phyloP scores from a whole-genome alignment of 2,329 filamentous ascomycete species.

The Plectosphaerella sp. region DNA sequence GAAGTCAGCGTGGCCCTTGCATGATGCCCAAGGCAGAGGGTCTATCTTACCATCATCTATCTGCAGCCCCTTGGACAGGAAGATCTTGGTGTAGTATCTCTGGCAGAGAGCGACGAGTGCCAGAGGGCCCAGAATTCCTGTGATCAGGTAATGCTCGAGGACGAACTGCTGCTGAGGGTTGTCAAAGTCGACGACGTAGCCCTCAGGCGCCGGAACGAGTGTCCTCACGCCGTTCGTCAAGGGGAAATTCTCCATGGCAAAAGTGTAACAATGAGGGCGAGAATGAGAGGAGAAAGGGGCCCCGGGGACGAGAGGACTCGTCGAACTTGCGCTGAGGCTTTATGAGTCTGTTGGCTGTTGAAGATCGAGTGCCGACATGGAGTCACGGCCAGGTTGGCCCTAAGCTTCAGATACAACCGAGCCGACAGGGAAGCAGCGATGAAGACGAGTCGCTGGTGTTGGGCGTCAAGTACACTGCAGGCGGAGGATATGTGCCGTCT shows the following conservation, averaged over 20 bases:
- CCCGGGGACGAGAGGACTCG: not conserved
- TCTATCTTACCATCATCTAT: conserved; percentile 15
- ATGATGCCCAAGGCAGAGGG: not conserved
- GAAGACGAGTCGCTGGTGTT: too few relatives aligned
- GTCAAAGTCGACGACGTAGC: conserved; percentile 20
- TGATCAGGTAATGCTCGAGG: conserved; percentile 15
- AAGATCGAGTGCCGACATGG: too few relatives aligned
- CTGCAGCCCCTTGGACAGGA: conserved; percentile 13
- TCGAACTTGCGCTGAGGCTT: too few relatives aligned
- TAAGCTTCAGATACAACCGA: too few relatives aligned
- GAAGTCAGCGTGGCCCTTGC: not conserved
- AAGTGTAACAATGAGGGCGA: not conserved
- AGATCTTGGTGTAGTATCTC: conserved; percentile 21
- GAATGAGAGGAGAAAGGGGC: not conserved
- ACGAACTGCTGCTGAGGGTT: conserved; percentile 14
- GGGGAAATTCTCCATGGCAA: conserved; percentile 5
- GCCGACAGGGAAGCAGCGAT: too few relatives aligned
- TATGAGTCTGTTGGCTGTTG: too few relatives aligned
- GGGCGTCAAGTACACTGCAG: too few relatives aligned
- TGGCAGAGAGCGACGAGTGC: conserved; percentile 12
- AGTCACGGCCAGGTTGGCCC: too few relatives aligned
- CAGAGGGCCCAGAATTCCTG: conserved; percentile 12
- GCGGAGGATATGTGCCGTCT: too few relatives aligned
- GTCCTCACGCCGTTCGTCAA: conserved; percentile 6
- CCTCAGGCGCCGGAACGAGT: conserved; percentile 10